phyloP scores from a whole-genome alignment of 1,284 basidiomycete genomes.

The Porogramme epimiltina region DNA sequence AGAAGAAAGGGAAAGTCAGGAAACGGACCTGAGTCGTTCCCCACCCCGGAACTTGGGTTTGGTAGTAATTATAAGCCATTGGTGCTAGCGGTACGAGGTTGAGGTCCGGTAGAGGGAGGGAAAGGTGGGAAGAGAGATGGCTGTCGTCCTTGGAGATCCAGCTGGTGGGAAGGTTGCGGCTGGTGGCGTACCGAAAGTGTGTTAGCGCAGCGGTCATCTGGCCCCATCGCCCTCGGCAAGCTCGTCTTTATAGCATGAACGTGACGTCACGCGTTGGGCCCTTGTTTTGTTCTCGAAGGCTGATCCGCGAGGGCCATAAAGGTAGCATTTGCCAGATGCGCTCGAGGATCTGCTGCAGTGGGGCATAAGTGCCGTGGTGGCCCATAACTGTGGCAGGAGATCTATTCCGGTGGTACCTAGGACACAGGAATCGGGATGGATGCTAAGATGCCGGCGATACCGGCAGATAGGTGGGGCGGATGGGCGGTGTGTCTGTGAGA shows the following conservation, averaged over 20 bases:
- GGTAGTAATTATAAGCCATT: constrained; percentile 30
- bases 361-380: not conserved
- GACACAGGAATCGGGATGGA: not conserved
- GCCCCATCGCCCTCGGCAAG: not conserved
- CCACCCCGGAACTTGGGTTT: constrained; percentile 24
- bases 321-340: not conserved
- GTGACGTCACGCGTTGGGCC: constrained; percentile 21
- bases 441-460: too few species aligned
- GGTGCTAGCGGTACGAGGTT: not conserved
- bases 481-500: not conserved
- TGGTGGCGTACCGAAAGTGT: constrained; percentile 10
- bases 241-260: constrained; percentile 13
- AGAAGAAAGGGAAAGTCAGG: constrained; percentile 4
- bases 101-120: not conserved
- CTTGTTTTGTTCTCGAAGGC: constrained; percentile 15
- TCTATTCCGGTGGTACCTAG: not conserved
- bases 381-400: not conserved
- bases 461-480: too few species aligned
- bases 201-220: constrained; percentile 18
- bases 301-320: constrained; percentile 1
- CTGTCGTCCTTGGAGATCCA: too few species aligned
- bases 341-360: not conserved
- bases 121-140: too few species aligned
- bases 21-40: constrained; percentile 25
- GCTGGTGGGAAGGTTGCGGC: constrained; percentile 6